Evolutionary conservation across 179 eudicot genomes (phyloP), one percentile per base, ranked within the genome.

Genomic region (Drosera spatulata): DNA sequence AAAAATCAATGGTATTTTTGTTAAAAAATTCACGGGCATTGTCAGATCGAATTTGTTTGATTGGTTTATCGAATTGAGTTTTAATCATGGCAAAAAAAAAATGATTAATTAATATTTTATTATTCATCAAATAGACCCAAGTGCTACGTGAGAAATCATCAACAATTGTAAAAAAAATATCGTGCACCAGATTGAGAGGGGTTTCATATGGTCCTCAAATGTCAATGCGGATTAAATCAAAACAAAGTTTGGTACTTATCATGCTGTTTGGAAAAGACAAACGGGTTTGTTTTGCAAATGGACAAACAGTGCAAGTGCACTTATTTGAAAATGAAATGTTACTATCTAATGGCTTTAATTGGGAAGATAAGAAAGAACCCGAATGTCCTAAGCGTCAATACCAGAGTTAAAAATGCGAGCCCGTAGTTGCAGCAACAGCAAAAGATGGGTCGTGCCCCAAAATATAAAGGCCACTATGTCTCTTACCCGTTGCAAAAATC

Each of bases 271-370:
- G 44, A 38, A 61, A 61, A 49, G 39, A 3, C 3, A 10, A 0
- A 10, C 55, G 63, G 8, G 63, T 61, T 37, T 61, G 63, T 49
- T 61, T 48, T 48, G 51, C 51, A 2, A 7, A 11, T 11, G 51
- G 51, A 12, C 51, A 48, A 7, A 48, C 10, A 7, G n/a, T n/a
- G 3, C n/a, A 48, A 6, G 6, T 6, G 6, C 45, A n/a, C n/a
- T n/a, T n/a, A n/a, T n/a, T n/a, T n/a, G n/a, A n/a, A n/a, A n/a
- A n/a, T n/a, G n/a, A n/a, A n/a, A n/a, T n/a, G n/a, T 42, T 42
- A 6, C 3, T 3, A 42, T 42, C 6, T 42, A 42, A 3, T 42
- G 6, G 4, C 3, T 3, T 3, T 42, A 3, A 42, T 42, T 42
- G 3, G 4, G 6, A 6, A 3, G 45, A 42, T 42, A 42, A 42